These are phyloP conservation scores for Plenodomus biglobosus DNA, from an alignment of 2,329 filamentous ascomycete genomes.

Conservation along the genomic window DNA sequence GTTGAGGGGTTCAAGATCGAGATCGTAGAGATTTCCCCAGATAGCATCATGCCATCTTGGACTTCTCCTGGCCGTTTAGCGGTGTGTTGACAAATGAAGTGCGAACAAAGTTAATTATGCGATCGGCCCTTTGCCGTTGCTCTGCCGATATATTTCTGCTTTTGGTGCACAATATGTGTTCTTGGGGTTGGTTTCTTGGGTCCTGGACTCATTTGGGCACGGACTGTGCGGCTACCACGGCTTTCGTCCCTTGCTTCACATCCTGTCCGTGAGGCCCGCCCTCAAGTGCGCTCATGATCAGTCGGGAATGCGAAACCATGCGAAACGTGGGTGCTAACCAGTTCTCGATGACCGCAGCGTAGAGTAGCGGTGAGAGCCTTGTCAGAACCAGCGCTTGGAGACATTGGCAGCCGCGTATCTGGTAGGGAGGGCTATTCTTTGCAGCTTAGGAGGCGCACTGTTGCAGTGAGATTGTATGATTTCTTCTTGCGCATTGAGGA, in stretches of 20 bases:
- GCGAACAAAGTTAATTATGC: conserved; percentile 19
- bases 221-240: conserved; percentile 18
- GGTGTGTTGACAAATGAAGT: conserved; percentile 9
- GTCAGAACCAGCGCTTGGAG: conserved; percentile 2
- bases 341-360: not conserved
- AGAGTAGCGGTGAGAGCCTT: conserved; percentile 12
- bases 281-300: conserved; percentile 2
- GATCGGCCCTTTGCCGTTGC: conserved; percentile 13
- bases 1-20: not conserved
- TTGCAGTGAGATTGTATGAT: conserved; percentile 3
- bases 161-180: conserved; percentile 12
- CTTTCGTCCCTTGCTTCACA: conserved; percentile 10
- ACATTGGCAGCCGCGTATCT: not conserved
- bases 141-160: conserved; percentile 11
- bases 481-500: conserved; percentile 7
- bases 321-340: not conserved
- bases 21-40: not conserved
- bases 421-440: conserved; percentile 3
- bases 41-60: not conserved
- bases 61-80: not conserved
- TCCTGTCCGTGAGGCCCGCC: conserved; percentile 3
- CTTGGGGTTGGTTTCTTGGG: too few relatives aligned
- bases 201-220: conserved; percentile 5
- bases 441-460: not conserved
- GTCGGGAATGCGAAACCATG: not conserved